Evolutionary conservation across 768 basidiomycete genomes (phyloP), one percentile per base, ranked within the genome.

Genomic region (Suillus occidentalis): DNA sequence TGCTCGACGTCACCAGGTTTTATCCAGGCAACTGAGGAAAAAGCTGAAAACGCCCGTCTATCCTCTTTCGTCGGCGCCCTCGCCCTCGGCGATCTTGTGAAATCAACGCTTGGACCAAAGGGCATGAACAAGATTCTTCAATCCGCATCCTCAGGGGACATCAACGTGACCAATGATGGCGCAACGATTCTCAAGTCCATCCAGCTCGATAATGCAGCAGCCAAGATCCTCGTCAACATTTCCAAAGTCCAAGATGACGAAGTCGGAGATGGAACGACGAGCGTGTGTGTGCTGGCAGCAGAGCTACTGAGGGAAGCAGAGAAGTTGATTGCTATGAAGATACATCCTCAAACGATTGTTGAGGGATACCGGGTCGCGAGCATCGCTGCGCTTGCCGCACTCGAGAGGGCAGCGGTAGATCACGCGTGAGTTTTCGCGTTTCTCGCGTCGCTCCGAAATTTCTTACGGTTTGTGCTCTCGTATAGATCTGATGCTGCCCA

Each of bases 51-150:
- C 84, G 97, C 97, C 75, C 94, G 97, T 78, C 89, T 99, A 69
- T 95, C 95, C 4, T 97, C 95, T 4, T 99, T 99, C 77, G 93
- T 99, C 62, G 97, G 97, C 40, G 97, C 97, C 7, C 88, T 97
- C 70, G 97, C 97, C 0, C 85, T 99, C 40, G 97, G 97, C 50
- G 97, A 99, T 81, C 88, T 99, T 69, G 97, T 99, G 72, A 99
- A 99, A 80, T 97, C 95, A 1, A 99, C 97, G 9, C 85, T 99
- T 3, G 97, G 97, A 10, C 97, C 97, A 28, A 99, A 99, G 78
- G 97, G 97, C 63, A 99, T 99, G 97, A 99, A 98, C 88, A 99
- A 99, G 83, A 99, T 99, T 67, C 87, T 99, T 18, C 97, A 96
- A 77, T 96, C 94, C 2, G 88, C 78, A 2, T 93, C 95, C 6